These are phyloP conservation scores for Capsicum rhomboideum DNA, from an alignment of 257 asterid genomes.

Conservation along the genomic window DNA sequence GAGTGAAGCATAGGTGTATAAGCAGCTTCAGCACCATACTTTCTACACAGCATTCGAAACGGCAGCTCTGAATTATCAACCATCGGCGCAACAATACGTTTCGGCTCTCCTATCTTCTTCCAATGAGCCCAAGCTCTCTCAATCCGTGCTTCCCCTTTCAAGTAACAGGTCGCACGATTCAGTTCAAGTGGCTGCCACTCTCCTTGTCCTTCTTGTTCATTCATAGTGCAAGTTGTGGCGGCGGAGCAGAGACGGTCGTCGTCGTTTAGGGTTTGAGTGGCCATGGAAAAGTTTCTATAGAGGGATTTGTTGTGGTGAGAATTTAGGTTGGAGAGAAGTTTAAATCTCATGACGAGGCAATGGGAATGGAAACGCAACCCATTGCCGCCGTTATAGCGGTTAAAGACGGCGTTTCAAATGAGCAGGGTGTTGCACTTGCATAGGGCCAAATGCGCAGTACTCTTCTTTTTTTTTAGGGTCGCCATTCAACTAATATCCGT, in stretches of 20 bases:
- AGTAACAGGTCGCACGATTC: conserved; percentile 42
- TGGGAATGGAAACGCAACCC: conserved; percentile 8
- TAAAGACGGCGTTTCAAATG: background rate
- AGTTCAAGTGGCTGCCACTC: conserved; percentile 6
- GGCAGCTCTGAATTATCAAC: conserved; percentile 99
- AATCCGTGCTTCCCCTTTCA: conserved; percentile 56
- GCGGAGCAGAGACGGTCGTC: conserved; percentile 46
- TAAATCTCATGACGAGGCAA: conserved; percentile 37
- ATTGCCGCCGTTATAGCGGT: conserved; percentile 15
- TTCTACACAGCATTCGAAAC: conserved; percentile 86
- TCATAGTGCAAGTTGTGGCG: background rate
- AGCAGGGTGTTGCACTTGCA: no score
- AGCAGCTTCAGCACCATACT: conserved; percentile 93
- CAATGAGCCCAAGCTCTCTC: conserved; percentile 96
- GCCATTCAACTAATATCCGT: no score
- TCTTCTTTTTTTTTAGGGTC: no score
- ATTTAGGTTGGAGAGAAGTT: background rate
- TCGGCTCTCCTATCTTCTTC: conserved; percentile 74
- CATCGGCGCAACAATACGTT: conserved; percentile 83
- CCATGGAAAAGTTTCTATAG: conserved; percentile 34
- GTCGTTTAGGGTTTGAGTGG: conserved; percentile 17
- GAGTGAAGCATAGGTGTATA: conserved; percentile 98
- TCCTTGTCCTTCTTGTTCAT: conserved; percentile 11
- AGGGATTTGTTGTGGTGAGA: conserved; percentile 1
- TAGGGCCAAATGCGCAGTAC: no score